Evolutionary conservation across 2,329 filamentous ascomycete genomes (phyloP).

Genomic region (Sodiomyces alkalinus): DNA sequence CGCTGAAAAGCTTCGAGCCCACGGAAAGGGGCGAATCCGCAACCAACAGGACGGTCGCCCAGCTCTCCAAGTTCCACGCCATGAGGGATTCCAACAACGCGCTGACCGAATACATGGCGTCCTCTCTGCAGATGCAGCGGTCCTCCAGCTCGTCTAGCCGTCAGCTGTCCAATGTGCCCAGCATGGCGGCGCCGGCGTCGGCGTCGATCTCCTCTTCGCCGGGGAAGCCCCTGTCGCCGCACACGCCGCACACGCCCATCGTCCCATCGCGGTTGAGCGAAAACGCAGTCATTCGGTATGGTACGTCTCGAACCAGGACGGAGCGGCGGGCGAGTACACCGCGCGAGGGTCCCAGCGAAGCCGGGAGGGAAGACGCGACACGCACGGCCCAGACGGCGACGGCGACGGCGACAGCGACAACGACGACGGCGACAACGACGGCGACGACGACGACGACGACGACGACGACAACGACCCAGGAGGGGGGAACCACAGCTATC

Average conservation of each 20-base stretch:
- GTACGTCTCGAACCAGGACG: too few relatives aligned
- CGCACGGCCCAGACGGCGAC: too few relatives aligned
- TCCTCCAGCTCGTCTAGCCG: conserved; percentile 61
- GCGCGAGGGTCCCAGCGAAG: conserved; percentile 12
- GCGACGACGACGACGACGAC: too few relatives aligned
- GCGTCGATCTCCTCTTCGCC: conserved; percentile 79
- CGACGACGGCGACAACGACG: too few relatives aligned
- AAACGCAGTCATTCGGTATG: conserved; percentile 67
- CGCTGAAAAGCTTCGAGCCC: conserved; percentile 63
- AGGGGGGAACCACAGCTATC: conserved; percentile 50
- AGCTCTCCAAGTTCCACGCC: conserved; percentile 70
- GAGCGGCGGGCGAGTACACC: conserved; percentile 12
- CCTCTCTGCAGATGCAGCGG: conserved; percentile 70
- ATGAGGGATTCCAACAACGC: conserved; percentile 84
- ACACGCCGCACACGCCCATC: conserved; percentile 83
- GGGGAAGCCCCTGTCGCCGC: conserved; percentile 76
- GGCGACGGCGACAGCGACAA: too few relatives aligned
- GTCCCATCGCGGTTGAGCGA: conserved; percentile 89
- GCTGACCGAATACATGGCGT: conserved; percentile 85
- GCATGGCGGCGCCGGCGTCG: conserved; percentile 58
- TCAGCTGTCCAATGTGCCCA: conserved; percentile 42
- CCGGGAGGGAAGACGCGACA: conserved; percentile 20
- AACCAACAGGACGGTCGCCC: conserved; percentile 61
- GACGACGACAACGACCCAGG: conserved; percentile 27
- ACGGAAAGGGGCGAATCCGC: conserved; percentile 52